A percentile compares a stretch with the other conserved stretches of the same genome.
Conservation (phyloP, 768 basidiomycete species). For the Boletellus ananas region DNA sequence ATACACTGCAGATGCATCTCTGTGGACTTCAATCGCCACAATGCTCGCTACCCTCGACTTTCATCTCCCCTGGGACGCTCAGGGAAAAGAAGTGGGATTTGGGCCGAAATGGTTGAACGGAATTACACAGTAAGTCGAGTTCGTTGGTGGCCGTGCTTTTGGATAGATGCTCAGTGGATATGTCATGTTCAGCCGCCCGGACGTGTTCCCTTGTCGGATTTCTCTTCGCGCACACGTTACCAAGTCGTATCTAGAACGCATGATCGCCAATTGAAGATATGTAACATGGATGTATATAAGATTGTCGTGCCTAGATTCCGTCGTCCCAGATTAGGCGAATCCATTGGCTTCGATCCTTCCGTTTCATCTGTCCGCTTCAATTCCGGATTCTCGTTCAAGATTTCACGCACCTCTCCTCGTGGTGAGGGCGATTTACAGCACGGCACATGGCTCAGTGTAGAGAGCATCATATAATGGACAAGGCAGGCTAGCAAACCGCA, state of each 20-base stretch:
- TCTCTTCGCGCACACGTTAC: constrained; percentile 3
- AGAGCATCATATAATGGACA: too few relatives aligned
- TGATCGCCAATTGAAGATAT: neutral
- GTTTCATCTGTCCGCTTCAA: too few relatives aligned
- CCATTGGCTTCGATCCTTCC: too few relatives aligned
- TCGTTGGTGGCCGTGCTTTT: neutral
- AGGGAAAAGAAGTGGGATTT: neutral
- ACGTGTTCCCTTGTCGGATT: constrained; percentile 8
- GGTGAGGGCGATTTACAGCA: too few relatives aligned
- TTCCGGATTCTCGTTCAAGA: too few relatives aligned
- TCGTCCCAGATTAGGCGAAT: too few relatives aligned
- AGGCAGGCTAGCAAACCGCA: too few relatives aligned
- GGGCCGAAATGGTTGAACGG: constrained; percentile 7
- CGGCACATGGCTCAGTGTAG: too few relatives aligned
- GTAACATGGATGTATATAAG: neutral
- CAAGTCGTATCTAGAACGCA: neutral
- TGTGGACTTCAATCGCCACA: constrained; percentile 6
- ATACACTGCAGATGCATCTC: neutral
- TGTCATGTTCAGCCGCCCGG: constrained; percentile 4
- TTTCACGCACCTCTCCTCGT: too few relatives aligned
- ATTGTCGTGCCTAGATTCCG: too few relatives aligned
- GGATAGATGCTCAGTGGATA: too few relatives aligned
- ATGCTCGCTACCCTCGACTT: constrained; percentile 16
- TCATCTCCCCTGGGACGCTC: neutral
- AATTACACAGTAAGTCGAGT: constrained; percentile 1